Evolutionary conservation across 2,329 filamentous ascomycete genomes (phyloP).

Genomic region (Alternaria burnsii): DNA sequence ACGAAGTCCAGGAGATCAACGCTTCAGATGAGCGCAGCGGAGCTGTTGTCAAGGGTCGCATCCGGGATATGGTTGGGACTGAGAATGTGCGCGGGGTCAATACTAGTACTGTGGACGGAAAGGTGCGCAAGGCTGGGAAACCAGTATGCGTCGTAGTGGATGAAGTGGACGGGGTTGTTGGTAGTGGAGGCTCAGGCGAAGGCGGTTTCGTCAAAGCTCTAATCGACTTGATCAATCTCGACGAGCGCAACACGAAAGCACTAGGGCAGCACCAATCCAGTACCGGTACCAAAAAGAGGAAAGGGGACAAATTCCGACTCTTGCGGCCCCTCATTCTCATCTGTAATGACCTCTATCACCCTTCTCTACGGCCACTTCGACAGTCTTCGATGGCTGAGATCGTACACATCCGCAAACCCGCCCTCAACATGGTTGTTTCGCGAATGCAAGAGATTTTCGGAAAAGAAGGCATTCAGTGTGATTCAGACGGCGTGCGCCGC

Average conservation of each 20-base stretch:
- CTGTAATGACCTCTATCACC: slow-evolving; percentile 96
- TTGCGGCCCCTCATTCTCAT: slow-evolving; percentile 90
- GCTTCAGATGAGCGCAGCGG: slow-evolving; percentile 93
- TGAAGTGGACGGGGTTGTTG: slow-evolving; percentile 93
- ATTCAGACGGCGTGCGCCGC: slow-evolving; percentile 86
- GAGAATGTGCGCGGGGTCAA: slow-evolving; percentile 86
- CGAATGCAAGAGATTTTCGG: slow-evolving; percentile 86
- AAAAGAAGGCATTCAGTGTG: slow-evolving; percentile 86
- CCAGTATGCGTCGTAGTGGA: slow-evolving; percentile 95
- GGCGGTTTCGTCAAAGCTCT: slow-evolving; percentile 95
- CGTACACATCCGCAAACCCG: slow-evolving; percentile 88
- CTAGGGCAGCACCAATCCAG: slow-evolving; percentile 46
- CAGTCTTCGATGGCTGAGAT: slow-evolving; percentile 87
- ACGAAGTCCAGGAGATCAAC: slow-evolving; percentile 97
- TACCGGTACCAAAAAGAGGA: slow-evolving; percentile 65
- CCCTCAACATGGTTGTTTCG: slow-evolving; percentile 82
- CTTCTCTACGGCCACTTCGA: slow-evolving; percentile 84
- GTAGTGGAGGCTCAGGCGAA: slow-evolving; percentile 73
- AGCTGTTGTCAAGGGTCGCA: slow-evolving; percentile 88
- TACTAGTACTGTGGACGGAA: slow-evolving; percentile 60
- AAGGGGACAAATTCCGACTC: slow-evolving; percentile 85
- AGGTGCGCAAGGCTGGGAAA: slow-evolving; percentile 75
- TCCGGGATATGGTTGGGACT: slow-evolving; percentile 89
- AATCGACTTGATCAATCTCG: slow-evolving; percentile 85
- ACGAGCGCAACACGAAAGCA: slow-evolving; percentile 77